phyloP scores from a whole-genome alignment of 257 asterid species.

The Capsicum rhomboideum region DNA sequence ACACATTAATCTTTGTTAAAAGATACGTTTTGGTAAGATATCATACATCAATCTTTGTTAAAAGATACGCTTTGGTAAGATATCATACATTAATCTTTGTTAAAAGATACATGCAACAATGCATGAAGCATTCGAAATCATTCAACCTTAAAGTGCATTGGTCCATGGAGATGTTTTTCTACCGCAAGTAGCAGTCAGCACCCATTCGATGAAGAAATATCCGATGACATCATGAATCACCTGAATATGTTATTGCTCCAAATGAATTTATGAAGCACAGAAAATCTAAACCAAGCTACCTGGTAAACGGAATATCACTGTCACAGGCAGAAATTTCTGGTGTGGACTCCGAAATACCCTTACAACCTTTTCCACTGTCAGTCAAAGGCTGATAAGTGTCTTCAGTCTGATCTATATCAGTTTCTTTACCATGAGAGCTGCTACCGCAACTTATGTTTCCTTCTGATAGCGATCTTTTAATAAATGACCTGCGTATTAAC shows the following conservation, averaged over 20 bases:
- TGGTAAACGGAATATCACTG: conserved; percentile 37
- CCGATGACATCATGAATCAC: conserved; percentile 1
- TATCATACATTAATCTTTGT: not conserved
- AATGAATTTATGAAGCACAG: not conserved
- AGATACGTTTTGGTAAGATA: not conserved
- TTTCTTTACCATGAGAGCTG: conserved; percentile 45
- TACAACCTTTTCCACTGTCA: conserved; percentile 15
- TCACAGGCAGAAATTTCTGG: conserved; percentile 58
- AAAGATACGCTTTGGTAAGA: not conserved
- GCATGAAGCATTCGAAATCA: not conserved
- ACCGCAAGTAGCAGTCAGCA: not conserved
- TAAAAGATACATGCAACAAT: not conserved
- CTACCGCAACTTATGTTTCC: conserved; percentile 62
- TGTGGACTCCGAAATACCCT: conserved; percentile 45
- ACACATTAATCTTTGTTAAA: not conserved
- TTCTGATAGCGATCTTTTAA: conserved; percentile 87
- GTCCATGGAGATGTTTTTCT: not conserved
- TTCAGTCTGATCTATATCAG: conserved; percentile 26
- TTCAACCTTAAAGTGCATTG: not conserved
- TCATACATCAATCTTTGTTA: not conserved
- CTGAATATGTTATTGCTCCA: not conserved
- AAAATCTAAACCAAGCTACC: conserved; percentile 29
- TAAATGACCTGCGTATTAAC: conserved; percentile 38
- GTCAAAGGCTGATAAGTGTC: conserved; percentile 34
- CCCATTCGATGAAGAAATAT: not conserved